Evolutionary conservation across 192 early-diverging fungal species (phyloP).

Genomic region (Coemansia reversa): DNA sequence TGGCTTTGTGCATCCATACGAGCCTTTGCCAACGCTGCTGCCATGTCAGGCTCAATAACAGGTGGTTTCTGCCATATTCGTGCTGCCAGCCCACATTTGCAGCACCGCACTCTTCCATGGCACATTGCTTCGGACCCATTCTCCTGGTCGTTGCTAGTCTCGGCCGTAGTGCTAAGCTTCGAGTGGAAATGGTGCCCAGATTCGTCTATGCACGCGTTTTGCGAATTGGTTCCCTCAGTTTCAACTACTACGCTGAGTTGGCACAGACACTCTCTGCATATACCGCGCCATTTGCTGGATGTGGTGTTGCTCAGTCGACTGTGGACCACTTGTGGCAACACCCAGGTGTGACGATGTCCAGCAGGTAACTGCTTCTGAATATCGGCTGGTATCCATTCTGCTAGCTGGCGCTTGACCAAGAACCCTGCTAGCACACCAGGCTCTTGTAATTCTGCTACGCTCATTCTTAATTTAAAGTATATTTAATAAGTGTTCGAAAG

Average conservation of each 20-base stretch:
- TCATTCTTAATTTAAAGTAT: neutral
- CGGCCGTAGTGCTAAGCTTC: neutral
- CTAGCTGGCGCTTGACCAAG: constrained; percentile 31
- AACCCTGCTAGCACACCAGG: constrained; percentile 32
- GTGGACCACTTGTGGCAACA: neutral
- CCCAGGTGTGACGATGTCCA: constrained; percentile 40
- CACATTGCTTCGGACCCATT: constrained; percentile 6
- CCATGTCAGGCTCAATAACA: constrained; percentile 16
- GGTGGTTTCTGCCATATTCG: constrained; percentile 7
- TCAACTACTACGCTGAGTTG: constrained; percentile 10
- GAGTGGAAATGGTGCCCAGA: constrained; percentile 45
- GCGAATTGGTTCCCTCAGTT: neutral
- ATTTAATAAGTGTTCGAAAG: neutral
- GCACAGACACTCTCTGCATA: constrained; percentile 36
- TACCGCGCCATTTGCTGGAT: constrained; percentile 17
- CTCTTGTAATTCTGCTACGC: neutral
- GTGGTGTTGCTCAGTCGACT: neutral
- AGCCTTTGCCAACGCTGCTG: constrained; percentile 15
- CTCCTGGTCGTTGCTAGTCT: constrained; percentile 7
- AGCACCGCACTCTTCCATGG: constrained; percentile 27
- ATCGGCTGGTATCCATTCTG: constrained; percentile 31
- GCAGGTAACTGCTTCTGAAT: constrained; percentile 15
- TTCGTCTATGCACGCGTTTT: constrained; percentile 26
- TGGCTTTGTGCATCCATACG: constrained; percentile 24
- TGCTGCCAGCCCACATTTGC: constrained; percentile 27